A percentile compares a stretch with the other conserved stretches of the same genome.
These are phyloP conservation scores for Diaporthe sp. DNA, from an alignment of 2,329 filamentous ascomycete species.

Conservation along the genomic window DNA sequence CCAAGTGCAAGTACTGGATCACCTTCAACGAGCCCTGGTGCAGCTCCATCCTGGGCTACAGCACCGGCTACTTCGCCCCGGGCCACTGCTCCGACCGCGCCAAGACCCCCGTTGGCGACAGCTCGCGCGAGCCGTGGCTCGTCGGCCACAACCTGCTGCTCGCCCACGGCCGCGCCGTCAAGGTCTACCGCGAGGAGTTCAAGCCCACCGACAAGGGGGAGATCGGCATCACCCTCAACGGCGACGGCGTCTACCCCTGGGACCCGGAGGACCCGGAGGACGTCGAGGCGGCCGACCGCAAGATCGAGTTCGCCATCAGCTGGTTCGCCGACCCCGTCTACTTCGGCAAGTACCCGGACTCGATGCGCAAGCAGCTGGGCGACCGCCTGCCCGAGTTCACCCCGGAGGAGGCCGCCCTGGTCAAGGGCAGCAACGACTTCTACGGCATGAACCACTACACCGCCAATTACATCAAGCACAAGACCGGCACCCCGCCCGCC, in stretches of 20 bases:
- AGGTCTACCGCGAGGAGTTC: constrained; percentile 86
- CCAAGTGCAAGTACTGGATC: constrained; percentile 88
- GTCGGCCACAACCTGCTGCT: constrained; percentile 85
- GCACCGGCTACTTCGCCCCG: constrained; percentile 82
- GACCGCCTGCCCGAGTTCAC: constrained; percentile 82
- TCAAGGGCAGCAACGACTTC: constrained; percentile 91
- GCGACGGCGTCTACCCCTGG: constrained; percentile 87
- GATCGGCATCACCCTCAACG: constrained; percentile 91
- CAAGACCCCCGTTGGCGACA: constrained; percentile 80
- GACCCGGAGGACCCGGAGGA: constrained; percentile 82
- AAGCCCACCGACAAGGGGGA: constrained; percentile 79
- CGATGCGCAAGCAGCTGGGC: constrained; percentile 86
- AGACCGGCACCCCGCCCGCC: constrained; percentile 68
- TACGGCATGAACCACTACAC: constrained; percentile 97
- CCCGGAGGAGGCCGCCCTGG: constrained; percentile 77
- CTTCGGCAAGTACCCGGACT: constrained; percentile 85
- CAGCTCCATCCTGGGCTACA: constrained; percentile 84
- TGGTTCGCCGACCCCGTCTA: constrained; percentile 94
- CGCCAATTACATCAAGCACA: constrained; percentile 86
- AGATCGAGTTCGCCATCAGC: constrained; percentile 87
- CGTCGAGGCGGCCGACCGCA: constrained; percentile 81
- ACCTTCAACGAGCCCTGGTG: constrained; percentile 95
- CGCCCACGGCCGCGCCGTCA: constrained; percentile 84
- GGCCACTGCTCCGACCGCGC: constrained; percentile 83
- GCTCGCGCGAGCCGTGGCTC: constrained; percentile 83